These are phyloP conservation scores for Coniochaeta sp. DNA, from an alignment of 2,329 filamentous ascomycete genomes.

Conservation along the genomic window DNA sequence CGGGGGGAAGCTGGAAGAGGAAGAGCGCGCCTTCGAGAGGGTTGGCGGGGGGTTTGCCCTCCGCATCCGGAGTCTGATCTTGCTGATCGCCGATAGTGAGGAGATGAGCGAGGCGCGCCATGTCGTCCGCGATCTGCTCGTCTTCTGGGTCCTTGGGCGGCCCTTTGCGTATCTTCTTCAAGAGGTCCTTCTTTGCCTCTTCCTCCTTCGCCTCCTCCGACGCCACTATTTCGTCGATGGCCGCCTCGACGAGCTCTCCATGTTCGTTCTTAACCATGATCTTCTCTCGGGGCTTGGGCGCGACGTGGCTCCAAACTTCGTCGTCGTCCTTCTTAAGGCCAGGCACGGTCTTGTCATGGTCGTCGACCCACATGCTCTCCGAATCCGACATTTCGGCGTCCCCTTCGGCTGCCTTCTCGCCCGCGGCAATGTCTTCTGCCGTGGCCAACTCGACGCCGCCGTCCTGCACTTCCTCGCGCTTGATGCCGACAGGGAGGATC, in stretches of 20 bases:
- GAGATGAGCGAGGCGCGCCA: constrained; percentile 23
- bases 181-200: constrained; percentile 23
- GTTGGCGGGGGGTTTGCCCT: constrained; percentile 6
- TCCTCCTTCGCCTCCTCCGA: not conserved
- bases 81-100: constrained; percentile 15
- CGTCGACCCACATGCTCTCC: constrained; percentile 15
- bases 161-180: constrained; percentile 8
- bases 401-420: constrained; percentile 32
- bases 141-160: constrained; percentile 15
- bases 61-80: not conserved
- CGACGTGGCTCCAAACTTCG: constrained; percentile 34
- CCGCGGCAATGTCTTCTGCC: constrained; percentile 49
- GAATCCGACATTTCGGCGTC: constrained; percentile 15
- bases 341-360: constrained; percentile 2
- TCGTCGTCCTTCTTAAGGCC: constrained; percentile 25
- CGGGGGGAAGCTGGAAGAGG: constrained; percentile 57
- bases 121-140: constrained; percentile 22
- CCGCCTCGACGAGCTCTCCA: constrained; percentile 7
- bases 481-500: constrained; percentile 48
- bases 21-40: constrained; percentile 48
- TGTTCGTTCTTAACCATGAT: constrained; percentile 14
- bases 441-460: constrained; percentile 46
- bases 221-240: constrained; percentile 13
- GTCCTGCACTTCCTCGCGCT: constrained; percentile 46
- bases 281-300: constrained; percentile 18